Base-by-base conservation (phyloP, 148 eudicot species). In the Vaccinium myrtillus region DNA sequence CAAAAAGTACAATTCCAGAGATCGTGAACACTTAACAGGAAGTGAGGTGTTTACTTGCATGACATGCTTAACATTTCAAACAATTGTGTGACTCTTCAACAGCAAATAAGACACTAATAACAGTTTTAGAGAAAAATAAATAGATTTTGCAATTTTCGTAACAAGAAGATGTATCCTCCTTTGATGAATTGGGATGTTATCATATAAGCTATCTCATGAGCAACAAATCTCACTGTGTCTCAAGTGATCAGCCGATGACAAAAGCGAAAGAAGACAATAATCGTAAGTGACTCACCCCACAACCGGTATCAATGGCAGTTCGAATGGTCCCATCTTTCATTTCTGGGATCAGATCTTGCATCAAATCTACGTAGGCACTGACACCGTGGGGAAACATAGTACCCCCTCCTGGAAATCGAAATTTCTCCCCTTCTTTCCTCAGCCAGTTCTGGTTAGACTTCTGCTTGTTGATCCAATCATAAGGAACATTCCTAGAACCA, bases 381-480 rank as follows among this genome's bases (percentile, higher is more conserved):
- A 94, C 98, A 61, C 98, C 98, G 70, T 87, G 85, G 0, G 98
- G 98, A 86, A 95, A 95, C 98, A 95, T 95, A 10, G 98, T 95
- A 67, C 98, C 98, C 30, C 98, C 98, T 79, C 98, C 98, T 15
- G 98, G 98, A 91, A 95, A 95, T 36, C 85, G 61, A 65, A 95
- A 95, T 76, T 95, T 94, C 70, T 95, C 98, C 77, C 98, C 98
- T 90, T 95, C 95, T 87, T 94, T 95, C 87, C 58, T 86, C 15
- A 95, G 90, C 98, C 98, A 95, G 81, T 95, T 88, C 85, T 95
- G 98, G 74, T 95, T 91, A 61, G 98, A 95, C 88, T 95, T 95
- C 83, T 93, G 91, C 63, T 93, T 94, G 91, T 90, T 91, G 86
- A 95, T 94, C 98, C 98, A 94, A 83, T 95, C 95, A 90, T 90